These are phyloP conservation scores for Cephalotrichum gorgonifer DNA, from an alignment of 2,329 filamentous ascomycete genomes.

Conservation along the genomic window DNA sequence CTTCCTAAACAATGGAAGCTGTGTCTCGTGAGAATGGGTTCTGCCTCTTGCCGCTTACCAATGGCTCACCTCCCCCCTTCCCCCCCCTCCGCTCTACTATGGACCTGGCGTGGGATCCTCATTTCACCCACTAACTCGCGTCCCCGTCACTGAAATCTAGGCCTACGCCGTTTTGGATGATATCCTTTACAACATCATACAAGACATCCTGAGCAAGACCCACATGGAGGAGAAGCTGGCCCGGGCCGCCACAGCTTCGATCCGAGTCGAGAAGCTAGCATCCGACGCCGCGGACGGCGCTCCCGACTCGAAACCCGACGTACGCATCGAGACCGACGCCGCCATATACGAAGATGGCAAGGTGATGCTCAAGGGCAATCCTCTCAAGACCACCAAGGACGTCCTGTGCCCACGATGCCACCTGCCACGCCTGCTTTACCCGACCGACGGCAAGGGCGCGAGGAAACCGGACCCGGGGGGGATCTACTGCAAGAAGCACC, in stretches of 20 bases:
- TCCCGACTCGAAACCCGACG: constrained; percentile 42
- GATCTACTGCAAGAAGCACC: constrained; percentile 70
- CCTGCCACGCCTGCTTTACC: constrained; percentile 62
- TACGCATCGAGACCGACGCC: constrained; percentile 55
- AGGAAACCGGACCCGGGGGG: constrained; percentile 53
- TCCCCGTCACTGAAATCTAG: constrained; percentile 23
- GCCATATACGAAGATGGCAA: constrained; percentile 61
- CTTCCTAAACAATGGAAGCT: not conserved
- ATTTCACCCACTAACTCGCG: not conserved
- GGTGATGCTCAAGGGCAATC: constrained; percentile 61
- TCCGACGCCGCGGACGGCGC: constrained; percentile 43
- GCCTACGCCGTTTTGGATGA: constrained; percentile 62
- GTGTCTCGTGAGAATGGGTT: not conserved
- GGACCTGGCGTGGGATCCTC: not conserved
- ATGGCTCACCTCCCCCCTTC: not conserved
- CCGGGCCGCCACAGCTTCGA: constrained; percentile 54
- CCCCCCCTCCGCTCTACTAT: not conserved
- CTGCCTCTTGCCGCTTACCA: not conserved
- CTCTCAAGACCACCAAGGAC: constrained; percentile 58
- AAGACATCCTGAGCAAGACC: constrained; percentile 62
- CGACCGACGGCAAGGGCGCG: constrained; percentile 59
- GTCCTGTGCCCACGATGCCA: constrained; percentile 67
- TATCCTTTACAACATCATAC: constrained; percentile 64
- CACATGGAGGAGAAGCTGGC: constrained; percentile 73
- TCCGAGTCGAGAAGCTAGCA: constrained; percentile 52